Percentiles rank a stretch among this genome's conserved stretches.
Evolutionary conservation across 495 filamentous ascomycete genomes (phyloP).

Genomic region (Echria macrotheca): DNA sequence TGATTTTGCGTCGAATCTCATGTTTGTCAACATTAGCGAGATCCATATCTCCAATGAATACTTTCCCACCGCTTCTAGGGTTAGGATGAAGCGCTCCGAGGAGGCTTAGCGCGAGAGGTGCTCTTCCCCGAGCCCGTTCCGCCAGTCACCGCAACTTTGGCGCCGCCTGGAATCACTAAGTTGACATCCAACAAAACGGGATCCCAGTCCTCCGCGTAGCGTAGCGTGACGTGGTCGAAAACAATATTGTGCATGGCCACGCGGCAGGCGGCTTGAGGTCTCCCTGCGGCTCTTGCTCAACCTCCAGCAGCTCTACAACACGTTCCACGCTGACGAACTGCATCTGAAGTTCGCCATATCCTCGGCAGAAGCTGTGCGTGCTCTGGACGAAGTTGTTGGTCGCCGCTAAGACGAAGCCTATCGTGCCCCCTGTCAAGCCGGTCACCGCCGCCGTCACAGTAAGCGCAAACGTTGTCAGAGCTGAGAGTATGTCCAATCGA

Average conservation of each 20-base stretch:
- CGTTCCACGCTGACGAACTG: constrained; percentile 84
- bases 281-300: constrained; percentile 70
- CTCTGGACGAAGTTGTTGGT: constrained; percentile 58
- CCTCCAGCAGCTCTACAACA: constrained; percentile 67
- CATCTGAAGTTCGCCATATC: constrained; percentile 81
- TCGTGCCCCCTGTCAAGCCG: constrained; percentile 62
- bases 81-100: constrained; percentile 47
- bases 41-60: constrained; percentile 51
- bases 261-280: constrained; percentile 59
- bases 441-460: constrained; percentile 66
- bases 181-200: constrained; percentile 59
- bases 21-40: constrained; percentile 47
- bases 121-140: constrained; percentile 61
- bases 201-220: constrained; percentile 70
- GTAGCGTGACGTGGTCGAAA: constrained; percentile 70
- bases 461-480: constrained; percentile 62
- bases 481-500: constrained; percentile 68
- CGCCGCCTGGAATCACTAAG: constrained; percentile 65
- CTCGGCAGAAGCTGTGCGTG: constrained; percentile 66
- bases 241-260: constrained; percentile 72
- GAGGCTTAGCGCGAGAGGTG: constrained; percentile 51
- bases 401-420: constrained; percentile 67
- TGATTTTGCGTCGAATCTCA: constrained; percentile 50
- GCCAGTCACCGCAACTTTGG: constrained; percentile 60
- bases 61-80: constrained; percentile 43